These are phyloP conservation scores for Chiua virens DNA, from an alignment of 768 basidiomycete species.

Conservation along the genomic window DNA sequence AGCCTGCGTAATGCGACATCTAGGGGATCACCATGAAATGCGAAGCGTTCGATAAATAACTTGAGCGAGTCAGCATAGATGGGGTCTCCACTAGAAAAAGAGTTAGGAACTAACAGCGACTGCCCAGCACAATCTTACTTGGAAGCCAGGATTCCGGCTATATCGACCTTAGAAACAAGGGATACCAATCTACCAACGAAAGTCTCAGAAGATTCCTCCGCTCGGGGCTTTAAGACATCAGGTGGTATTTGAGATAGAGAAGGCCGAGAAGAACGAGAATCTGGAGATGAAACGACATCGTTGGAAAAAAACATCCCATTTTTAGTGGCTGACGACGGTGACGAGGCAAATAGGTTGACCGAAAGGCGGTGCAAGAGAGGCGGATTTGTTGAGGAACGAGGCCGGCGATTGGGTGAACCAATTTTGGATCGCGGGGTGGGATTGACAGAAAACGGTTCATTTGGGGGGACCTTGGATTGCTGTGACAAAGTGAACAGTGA, in stretches of 20 bases:
- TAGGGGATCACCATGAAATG: constrained; percentile 77
- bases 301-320: constrained; percentile 7
- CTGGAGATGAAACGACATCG: constrained; percentile 20
- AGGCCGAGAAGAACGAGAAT: constrained; percentile 42
- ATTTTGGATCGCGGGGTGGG: constrained; percentile 14
- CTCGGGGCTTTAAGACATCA: constrained; percentile 51
- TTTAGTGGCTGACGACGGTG: constrained; percentile 35
- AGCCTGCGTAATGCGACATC: constrained; percentile 89
- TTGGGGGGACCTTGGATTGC: constrained; percentile 12
- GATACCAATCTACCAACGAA: constrained; percentile 68
- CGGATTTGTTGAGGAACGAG: constrained; percentile 61
- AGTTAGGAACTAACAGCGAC: constrained; percentile 8
- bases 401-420: constrained; percentile 39
- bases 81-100: constrained; percentile 55
- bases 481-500: constrained; percentile 29
- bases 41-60: constrained; percentile 72
- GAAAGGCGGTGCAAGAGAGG: constrained; percentile 71
- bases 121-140: constrained; percentile 48
- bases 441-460: constrained; percentile 1
- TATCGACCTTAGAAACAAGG: constrained; percentile 72
- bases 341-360: constrained; percentile 57
- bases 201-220: constrained; percentile 65
- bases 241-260: constrained; percentile 45
- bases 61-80: constrained; percentile 71
- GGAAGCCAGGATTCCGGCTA: constrained; percentile 78